Evolutionary conservation across 2,329 filamentous ascomycete genomes (phyloP), one percentile per base, ranked within the genome.

Genomic region (Drechslerella coelobrocha): DNA sequence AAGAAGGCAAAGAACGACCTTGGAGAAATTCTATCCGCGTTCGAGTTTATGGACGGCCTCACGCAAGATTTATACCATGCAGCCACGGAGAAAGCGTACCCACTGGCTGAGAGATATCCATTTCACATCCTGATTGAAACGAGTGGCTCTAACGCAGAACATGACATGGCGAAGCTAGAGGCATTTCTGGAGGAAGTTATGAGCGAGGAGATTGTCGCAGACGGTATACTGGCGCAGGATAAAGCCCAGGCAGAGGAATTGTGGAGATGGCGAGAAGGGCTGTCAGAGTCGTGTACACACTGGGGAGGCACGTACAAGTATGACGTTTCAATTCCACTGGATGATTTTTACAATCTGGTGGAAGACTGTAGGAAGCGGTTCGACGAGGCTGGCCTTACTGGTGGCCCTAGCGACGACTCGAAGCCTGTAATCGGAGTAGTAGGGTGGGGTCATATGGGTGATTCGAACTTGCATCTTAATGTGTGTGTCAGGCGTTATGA

Each of bases 51-150:
- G 93, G 94, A 99, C 75, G 86, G 85, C 17, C 83, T 86, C 73
- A 93, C 87, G 73, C 94, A 97, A 80, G 82, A 86, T 72, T 82
- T 96, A 39, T 91, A 96, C 39, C 83, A 86, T 61, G 81, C 84
- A 59, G 89, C 92, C 34, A 91, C 89, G 9, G 87, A 88, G 24
- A 89, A 89, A 77, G 90, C 89, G 77, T 84, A 87, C 63, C 94
- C 94, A 0, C 83, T 99, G 1, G 87, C 84, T 60, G 86, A 92
- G 37, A 37, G 68, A 4, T 84, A 96, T 77, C 91, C 92, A 0
- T 99, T 99, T 81, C 99, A 97, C 83, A 97, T 93, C 79, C 83
- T 99, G 52, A 87, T 99, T 73, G 94, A 99, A 82, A 99, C 95
- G 19, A 96, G 91, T 77, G 94, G 94, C 8, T 96, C 91, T 43